Evolutionary conservation across 2,329 filamentous ascomycete genomes (phyloP).

Genomic region (Penicillium sp.): DNA sequence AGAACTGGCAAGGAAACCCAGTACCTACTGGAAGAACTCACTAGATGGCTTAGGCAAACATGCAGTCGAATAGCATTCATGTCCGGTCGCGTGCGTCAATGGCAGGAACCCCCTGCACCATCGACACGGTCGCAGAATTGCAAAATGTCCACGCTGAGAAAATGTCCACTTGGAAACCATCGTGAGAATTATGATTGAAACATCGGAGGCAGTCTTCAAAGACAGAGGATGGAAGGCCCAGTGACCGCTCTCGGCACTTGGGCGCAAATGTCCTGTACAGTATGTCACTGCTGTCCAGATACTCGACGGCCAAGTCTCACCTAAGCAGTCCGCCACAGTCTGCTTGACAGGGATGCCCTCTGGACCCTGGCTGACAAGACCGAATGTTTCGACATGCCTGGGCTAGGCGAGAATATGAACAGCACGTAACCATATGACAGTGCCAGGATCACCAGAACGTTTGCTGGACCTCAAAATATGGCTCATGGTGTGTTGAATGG

Average conservation of each 20-base stretch:
- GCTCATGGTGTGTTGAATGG: not conserved
- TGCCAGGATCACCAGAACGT: not conserved
- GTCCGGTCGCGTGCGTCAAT: constrained; percentile 28
- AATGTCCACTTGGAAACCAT: not conserved
- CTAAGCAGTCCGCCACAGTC: not conserved
- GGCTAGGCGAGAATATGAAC: constrained; percentile 2
- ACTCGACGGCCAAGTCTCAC: not conserved
- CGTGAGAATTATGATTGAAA: constrained; percentile 1
- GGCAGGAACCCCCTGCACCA: constrained; percentile 4
- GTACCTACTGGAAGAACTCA: constrained; percentile 26
- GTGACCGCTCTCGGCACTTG: not conserved
- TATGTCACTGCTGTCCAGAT: constrained; percentile 2
- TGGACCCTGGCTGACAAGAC: constrained; percentile 1
- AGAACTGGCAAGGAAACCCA: constrained; percentile 27
- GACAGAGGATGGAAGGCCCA: constrained; percentile 1
- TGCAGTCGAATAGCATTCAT: constrained; percentile 35
- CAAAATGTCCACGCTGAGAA: not conserved
- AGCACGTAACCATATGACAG: not conserved
- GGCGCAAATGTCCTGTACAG: constrained; percentile 2
- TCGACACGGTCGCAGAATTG: constrained; percentile 8
- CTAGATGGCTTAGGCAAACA: constrained; percentile 30
- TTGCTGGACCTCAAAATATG: not conserved
- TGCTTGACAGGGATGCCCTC: constrained; percentile 1
- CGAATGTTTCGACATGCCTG: not conserved
- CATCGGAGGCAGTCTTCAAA: constrained; percentile 3